Conservation (phyloP, 2,329 filamentous ascomycete species). For the Fusarium poae region DNA sequence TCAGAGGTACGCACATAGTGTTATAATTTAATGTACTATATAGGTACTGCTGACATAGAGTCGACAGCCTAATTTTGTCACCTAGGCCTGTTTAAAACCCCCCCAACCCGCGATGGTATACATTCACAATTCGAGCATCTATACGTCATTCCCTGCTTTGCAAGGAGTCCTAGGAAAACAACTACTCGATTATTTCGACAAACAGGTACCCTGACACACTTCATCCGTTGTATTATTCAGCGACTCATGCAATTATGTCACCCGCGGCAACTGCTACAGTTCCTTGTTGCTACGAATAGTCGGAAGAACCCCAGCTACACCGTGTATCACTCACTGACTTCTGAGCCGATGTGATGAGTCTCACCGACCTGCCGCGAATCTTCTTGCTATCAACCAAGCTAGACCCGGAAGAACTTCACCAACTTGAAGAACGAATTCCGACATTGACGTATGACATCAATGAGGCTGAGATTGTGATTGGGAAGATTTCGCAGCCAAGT, state of each 20-base stretch:
- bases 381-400: conserved; percentile 82
- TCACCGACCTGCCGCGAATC: conserved; percentile 68
- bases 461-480: conserved; percentile 81
- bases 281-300: conserved; percentile 7
- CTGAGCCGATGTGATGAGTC: conserved; percentile 40
- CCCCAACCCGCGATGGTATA: too few species aligned
- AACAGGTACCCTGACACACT: neutral
- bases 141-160: conserved; percentile 11
- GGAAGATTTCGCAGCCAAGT: conserved; percentile 76
- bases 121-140: conserved; percentile 1
- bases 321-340: neutral
- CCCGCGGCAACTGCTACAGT: conserved; percentile 5
- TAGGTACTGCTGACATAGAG: too few species aligned
- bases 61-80: too few species aligned
- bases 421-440: conserved; percentile 73
- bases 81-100: too few species aligned
- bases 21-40: too few species aligned
- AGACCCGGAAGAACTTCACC: conserved; percentile 70
- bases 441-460: conserved; percentile 77
- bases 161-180: neutral
- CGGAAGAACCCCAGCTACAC: neutral
- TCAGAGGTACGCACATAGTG: too few species aligned
- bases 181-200: neutral
- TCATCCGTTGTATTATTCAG: neutral
- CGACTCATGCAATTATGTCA: conserved; percentile 3